Percentiles rank a stretch among this genome's conserved stretches.
phyloP scores from a whole-genome alignment of 2,329 filamentous ascomycete species.

The Colletotrichum musae region DNA sequence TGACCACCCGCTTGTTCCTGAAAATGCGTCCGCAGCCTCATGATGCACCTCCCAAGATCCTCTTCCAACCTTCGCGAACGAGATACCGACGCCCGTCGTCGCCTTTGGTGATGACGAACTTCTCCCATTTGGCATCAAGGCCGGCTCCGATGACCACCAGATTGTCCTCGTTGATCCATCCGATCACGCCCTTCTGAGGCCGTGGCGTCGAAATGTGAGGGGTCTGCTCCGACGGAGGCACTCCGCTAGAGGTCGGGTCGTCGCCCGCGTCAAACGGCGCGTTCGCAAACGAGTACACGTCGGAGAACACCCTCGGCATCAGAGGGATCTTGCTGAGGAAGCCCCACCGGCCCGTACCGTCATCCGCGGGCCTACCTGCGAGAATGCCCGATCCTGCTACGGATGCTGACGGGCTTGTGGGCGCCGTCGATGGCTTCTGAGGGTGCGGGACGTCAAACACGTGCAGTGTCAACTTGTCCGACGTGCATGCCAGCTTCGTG shows the following conservation, averaged over 20 bases:
- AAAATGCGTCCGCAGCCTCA: background rate
- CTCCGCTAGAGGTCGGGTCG: constrained; percentile 68
- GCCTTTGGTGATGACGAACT: constrained; percentile 79
- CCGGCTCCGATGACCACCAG: constrained; percentile 86
- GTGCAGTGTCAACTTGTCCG: constrained; percentile 96
- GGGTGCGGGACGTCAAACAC: constrained; percentile 86
- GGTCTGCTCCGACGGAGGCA: constrained; percentile 59
- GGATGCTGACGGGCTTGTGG: constrained; percentile 44
- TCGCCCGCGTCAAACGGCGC: constrained; percentile 87
- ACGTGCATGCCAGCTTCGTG: constrained; percentile 88
- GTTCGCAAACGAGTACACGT: constrained; percentile 88
- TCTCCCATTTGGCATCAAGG: constrained; percentile 88
- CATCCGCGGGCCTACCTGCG: constrained; percentile 55
- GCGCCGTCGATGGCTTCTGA: constrained; percentile 52
- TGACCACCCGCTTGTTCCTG: background rate
- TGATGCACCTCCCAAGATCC: constrained; percentile 71
- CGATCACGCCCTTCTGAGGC: constrained; percentile 86
- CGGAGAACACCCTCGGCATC: constrained; percentile 89
- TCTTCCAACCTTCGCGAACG: constrained; percentile 84
- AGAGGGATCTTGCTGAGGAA: constrained; percentile 86
- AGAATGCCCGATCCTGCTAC: constrained; percentile 33
- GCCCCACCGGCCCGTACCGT: constrained; percentile 83
- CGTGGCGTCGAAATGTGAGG: constrained; percentile 64
- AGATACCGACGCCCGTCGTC: constrained; percentile 78
- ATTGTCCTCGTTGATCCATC: constrained; percentile 83